Evolutionary conservation across 495 filamentous ascomycete genomes (phyloP).

Genomic region (Trichodelitschia bisporula): DNA sequence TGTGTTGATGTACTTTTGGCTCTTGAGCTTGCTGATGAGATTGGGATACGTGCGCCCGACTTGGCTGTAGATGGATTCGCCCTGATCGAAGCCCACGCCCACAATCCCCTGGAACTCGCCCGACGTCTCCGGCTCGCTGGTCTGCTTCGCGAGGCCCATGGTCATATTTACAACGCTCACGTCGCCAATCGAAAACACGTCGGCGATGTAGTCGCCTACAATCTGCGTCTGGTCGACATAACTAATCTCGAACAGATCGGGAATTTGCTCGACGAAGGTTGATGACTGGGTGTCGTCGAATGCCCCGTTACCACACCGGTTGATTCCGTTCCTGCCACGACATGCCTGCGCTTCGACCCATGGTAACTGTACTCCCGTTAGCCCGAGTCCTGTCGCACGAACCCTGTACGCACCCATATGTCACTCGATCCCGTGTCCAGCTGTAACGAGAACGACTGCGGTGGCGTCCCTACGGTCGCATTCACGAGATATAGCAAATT

Average conservation of each 20-base stretch:
- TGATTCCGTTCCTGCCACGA: no score
- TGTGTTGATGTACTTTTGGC: slow-evolving; percentile 44
- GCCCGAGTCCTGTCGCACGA: no score
- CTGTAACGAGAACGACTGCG: slow-evolving; percentile 19
- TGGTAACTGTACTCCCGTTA: no score
- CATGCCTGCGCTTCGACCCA: no score
- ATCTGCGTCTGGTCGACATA: slow-evolving; percentile 77
- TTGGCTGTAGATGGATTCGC: slow-evolving; percentile 53
- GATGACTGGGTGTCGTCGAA: slow-evolving; percentile 48
- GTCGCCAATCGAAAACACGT: slow-evolving; percentile 45
- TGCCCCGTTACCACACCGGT: slow-evolving; percentile 24
- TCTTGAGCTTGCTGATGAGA: slow-evolving; percentile 47
- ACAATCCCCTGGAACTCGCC: slow-evolving; percentile 62
- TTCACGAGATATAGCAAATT: slow-evolving; percentile 24
- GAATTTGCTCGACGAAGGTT: slow-evolving; percentile 52
- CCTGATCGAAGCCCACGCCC: slow-evolving; percentile 66
- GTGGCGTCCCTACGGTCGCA: slow-evolving; percentile 20
- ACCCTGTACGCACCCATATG: no score
- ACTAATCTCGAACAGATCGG: slow-evolving; percentile 70
- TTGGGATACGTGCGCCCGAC: slow-evolving; percentile 45
- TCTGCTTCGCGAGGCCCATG: slow-evolving; percentile 66
- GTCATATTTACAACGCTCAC: slow-evolving; percentile 38
- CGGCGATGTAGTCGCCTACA: slow-evolving; percentile 59
- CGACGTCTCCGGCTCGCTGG: no score
- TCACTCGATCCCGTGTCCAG: slow-evolving; percentile 49